These are phyloP conservation scores for Carex myosuroides DNA, from an alignment of 176 grass and related monocot genomes.

Conservation along the genomic window DNA sequence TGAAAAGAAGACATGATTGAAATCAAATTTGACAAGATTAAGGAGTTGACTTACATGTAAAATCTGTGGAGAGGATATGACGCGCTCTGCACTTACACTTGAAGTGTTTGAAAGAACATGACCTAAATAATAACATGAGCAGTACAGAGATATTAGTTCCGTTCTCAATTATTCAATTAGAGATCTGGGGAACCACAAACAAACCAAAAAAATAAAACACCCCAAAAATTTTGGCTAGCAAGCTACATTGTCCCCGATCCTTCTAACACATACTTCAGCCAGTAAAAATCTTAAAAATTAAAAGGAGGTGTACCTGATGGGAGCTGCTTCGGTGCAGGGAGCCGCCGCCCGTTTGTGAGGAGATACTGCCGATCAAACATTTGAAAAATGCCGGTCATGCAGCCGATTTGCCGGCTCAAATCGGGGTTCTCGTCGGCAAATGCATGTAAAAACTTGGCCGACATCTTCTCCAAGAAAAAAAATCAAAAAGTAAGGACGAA, in stretches of 20 bases:
- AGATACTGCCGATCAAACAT: slow-evolving; percentile 73
- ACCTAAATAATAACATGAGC: slow-evolving; percentile 42
- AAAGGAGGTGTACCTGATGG: slow-evolving; percentile 22
- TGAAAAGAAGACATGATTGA: not conserved
- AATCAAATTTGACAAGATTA: not conserved
- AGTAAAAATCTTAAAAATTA: slow-evolving; percentile 16
- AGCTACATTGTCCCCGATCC: not conserved
- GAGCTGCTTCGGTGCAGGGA: slow-evolving; percentile 27
- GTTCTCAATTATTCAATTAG: not conserved
- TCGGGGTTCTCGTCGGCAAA: slow-evolving; percentile 60
- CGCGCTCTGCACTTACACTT: slow-evolving; percentile 40
- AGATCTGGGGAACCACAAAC: not conserved
- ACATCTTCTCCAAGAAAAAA: slow-evolving; percentile 36
- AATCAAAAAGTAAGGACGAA: not conserved
- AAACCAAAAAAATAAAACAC: not conserved
- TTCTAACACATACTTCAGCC: not conserved
- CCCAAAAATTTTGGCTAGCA: not conserved
- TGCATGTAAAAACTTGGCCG: slow-evolving; percentile 66
- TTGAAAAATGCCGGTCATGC: slow-evolving; percentile 85
- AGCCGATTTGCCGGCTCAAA: slow-evolving; percentile 65
- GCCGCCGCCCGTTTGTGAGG: slow-evolving; percentile 30
- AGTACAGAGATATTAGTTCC: not conserved
- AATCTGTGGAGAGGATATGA: slow-evolving; percentile 45
- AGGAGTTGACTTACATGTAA: slow-evolving; percentile 37
- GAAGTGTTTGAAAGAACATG: slow-evolving; percentile 41